Evolutionary conservation across 805 yeast genomes (phyloP).

Genomic region (Ogataea methylovora): DNA sequence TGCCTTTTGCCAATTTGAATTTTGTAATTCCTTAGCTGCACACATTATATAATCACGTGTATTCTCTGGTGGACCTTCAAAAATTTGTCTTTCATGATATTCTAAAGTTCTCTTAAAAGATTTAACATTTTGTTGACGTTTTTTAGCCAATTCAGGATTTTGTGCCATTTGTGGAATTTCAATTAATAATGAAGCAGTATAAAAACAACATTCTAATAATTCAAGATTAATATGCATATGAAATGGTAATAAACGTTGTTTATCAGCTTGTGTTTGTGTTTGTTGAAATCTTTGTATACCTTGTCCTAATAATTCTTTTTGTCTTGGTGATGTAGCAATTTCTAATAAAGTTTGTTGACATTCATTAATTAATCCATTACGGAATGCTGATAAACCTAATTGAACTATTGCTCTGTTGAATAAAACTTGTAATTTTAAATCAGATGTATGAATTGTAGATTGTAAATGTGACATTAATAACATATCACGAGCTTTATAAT

Average conservation of each 20-base stretch:
- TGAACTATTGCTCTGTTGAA: constrained; percentile 95
- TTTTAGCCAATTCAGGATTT: constrained; percentile 55
- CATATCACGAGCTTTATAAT: constrained; percentile 80
- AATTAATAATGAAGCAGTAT: constrained; percentile 80
- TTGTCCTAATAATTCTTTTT: constrained; percentile 92
- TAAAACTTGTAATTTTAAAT: constrained; percentile 78
- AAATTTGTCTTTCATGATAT: constrained; percentile 87
- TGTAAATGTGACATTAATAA: constrained; percentile 81
- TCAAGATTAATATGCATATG: constrained; percentile 97
- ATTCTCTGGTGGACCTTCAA: constrained; percentile 97
- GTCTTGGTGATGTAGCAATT: constrained; percentile 75
- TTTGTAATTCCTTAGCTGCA: constrained; percentile 82
- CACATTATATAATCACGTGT: constrained; percentile 89
- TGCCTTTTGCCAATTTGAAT: constrained; percentile 84
- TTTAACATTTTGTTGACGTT: constrained; percentile 48
- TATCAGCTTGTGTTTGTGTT: constrained; percentile 43
- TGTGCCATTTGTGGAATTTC: constrained; percentile 91
- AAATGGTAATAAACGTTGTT: constrained; percentile 85
- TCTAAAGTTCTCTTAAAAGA: constrained; percentile 89
- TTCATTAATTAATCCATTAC: constrained; percentile 78
- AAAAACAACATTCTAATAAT: constrained; percentile 86
- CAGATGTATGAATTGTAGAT: constrained; percentile 75
- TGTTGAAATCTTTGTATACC: constrained; percentile 65
- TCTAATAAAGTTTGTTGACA: constrained; percentile 83
- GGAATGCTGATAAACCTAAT: constrained; percentile 92